Evolutionary conservation across 352 stramenopile species (phyloP), one percentile per base, ranked within the genome.

Genomic region (Phytophthora sp.): DNA sequence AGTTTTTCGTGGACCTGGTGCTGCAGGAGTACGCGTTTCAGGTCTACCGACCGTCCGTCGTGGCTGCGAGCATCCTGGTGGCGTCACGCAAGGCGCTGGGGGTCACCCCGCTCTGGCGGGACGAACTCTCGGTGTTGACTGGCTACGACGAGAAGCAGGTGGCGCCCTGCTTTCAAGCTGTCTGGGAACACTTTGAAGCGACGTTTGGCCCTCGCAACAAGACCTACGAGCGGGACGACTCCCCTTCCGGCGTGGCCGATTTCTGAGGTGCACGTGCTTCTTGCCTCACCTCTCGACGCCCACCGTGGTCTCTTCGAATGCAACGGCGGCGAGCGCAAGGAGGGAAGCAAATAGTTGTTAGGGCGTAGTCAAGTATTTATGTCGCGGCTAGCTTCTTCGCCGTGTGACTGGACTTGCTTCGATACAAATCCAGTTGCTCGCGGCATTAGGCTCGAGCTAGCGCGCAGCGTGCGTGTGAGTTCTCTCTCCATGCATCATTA

Each of bases 1-100:
- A 94, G 51, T 94, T 94, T 54, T 91, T 96, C 21, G 80, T 89
- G 30, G 85, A 96, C 43, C 71, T 96, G n/a, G 89, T 83, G 39
- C 62, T 96, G 21, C 83, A 92, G 66, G 88, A 95, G 59, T 93
- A 95, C 65, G 69, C 81, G 49, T 84, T 96, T 42, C 84, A 93
- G 42, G 83, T 88, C 13, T 96, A 89, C 55, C 83, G 85, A 2
- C 88, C 88, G 26, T 96, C 88, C 0, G 72, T 96, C 11, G 70
- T 94, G 13, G 88, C 88, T 4, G 84, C 88, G 1, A 76, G 74
- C 31, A 93, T 93, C 54, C 61, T 96, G 34, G 84, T 87, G 4
- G 84, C 82, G 15, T 90, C 84, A 4, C 70, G 88, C 27, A 91
- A 93, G 73, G 84, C 85, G 8, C 59, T 96, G 4, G 82, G 81